Evolutionary conservation across 176 grass and related monocot species (phyloP), one percentile per base, ranked within the genome.

Genomic region (Triticum dicoccoides): DNA sequence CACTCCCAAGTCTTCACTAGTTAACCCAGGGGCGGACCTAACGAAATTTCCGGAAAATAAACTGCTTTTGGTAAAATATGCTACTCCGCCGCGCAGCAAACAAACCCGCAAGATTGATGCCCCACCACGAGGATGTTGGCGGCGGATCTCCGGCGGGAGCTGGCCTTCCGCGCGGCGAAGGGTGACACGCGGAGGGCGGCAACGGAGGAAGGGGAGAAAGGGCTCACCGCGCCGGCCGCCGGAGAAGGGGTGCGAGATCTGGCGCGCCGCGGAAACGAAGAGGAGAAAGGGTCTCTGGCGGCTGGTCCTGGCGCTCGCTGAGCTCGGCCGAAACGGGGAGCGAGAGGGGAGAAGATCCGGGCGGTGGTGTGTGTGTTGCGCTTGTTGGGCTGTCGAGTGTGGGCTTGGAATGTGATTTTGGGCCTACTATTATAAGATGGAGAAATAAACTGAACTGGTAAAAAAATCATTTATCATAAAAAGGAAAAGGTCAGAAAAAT

Each of bases 171-270:
- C 14, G 47, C 15, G 14, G 73, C 24, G 4, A 20, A 56, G 27
- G 4, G 9, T 9, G 3, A 5, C 8, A 21, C 20, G 27, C 27
- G 9, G 4, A 54, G 47, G 73, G 9, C 0, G 72, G 42, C 15
- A 25, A 75, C 11, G 11, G 42, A 0, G 17, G 14, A 21, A 52
- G 13, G n/a, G 4, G 15, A 11, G 73, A 20, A 47, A 77, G 45
- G 11, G 47, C 73, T 77, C 73, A 77, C 73, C 73, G 73, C 73
- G 73, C 25, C 73, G 73, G 45, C 73, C 8, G 47, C 47, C 73
- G 15, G 73, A 54, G 73, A 76, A 54, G 73, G 25, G 73, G 47
- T 3, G 11, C 73, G 73, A 54, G 73, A 77, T 77, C 73, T 77
- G 73, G 42, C 45, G 25, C 42, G 45, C 8, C 44, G 45, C 45